Evolutionary conservation across 169 alveolate genomes (phyloP), one percentile per base, ranked within the genome.

Genomic region (Cyclospora cayetanensis): DNA sequence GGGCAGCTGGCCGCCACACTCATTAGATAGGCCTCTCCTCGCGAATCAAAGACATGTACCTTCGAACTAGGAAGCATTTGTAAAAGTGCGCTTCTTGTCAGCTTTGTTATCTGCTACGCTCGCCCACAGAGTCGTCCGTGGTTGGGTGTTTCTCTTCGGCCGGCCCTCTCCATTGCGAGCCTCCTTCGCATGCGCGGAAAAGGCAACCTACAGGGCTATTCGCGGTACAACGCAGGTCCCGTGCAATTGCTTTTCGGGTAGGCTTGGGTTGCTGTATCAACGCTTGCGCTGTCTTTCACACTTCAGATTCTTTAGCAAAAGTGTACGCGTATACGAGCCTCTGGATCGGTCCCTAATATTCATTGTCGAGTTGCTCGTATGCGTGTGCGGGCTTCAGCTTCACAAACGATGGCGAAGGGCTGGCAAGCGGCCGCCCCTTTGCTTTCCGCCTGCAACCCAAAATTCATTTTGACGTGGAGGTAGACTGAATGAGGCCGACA

Each of bases 201-300:
- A 29, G 92, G 92, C 41, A 87, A 87, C 77, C 52, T 87, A 37
- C 92, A 87, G 74, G 92, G 92, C 1, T 87, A 63, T 46, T 50
- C 92, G 5, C 84, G 77, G 37, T 87, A 87, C 60, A 63, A 66
- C 68, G 86, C 88, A 31, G 92, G 92, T 27, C 85, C 92, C 0
- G 5, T 87, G 4, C 52, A 52, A 39, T 39, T 87, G n/a, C 50
- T 76, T 43, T 63, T 87, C 70, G 92, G 92, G 92, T 87, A 37
- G n/a, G 92, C 31, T 25, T 27, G 46, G 68, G 65, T 4, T 25
- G 39, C 9, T 11, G 25, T 34, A 74, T 2, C 27, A n/a, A 1
- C 29, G 31, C 42, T 20, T 46, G 41, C 41, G 68, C 66, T 2
- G 5, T 34, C n/a, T n/a, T n/a, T n/a, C n/a, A n/a, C n/a, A n/a